Evolutionary conservation across 192 early-diverging fungal species (phyloP).

Genomic region (Coemansia sp.): DNA sequence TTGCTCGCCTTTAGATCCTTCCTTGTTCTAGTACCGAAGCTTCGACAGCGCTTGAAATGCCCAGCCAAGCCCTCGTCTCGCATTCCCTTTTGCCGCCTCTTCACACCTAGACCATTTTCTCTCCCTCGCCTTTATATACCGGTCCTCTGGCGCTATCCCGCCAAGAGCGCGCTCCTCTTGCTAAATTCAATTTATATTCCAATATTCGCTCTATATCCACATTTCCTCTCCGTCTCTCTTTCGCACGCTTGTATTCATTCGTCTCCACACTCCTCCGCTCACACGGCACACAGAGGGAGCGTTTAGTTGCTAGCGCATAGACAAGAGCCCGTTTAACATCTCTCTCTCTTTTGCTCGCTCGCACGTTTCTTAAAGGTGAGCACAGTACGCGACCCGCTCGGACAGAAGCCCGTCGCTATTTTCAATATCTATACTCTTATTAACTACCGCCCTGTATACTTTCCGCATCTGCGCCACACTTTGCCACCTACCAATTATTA

Average conservation of each 20-base stretch:
- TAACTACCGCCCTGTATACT: background rate
- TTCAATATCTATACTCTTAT: background rate
- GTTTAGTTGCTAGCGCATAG: too few relatives aligned
- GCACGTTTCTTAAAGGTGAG: background rate
- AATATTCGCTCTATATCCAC: background rate
- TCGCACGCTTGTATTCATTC: background rate
- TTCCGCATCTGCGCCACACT: background rate
- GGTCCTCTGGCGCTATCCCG: too few relatives aligned
- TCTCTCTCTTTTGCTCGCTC: background rate
- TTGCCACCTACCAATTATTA: background rate
- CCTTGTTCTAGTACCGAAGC: background rate
- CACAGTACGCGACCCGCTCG: background rate
- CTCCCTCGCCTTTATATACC: background rate
- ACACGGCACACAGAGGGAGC: too few relatives aligned
- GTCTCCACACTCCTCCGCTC: background rate
- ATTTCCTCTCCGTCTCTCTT: background rate
- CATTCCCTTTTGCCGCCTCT: background rate
- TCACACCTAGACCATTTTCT: background rate
- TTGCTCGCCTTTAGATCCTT: background rate
- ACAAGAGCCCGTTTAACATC: too few relatives aligned
- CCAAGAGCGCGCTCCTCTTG: too few relatives aligned
- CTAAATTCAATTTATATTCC: too few relatives aligned
- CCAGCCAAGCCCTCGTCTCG: constrained; percentile 1
- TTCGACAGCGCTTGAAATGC: constrained; percentile 1
- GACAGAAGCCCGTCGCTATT: background rate